phyloP scores from a whole-genome alignment of 768 basidiomycete genomes.

The Trametes villosa region DNA sequence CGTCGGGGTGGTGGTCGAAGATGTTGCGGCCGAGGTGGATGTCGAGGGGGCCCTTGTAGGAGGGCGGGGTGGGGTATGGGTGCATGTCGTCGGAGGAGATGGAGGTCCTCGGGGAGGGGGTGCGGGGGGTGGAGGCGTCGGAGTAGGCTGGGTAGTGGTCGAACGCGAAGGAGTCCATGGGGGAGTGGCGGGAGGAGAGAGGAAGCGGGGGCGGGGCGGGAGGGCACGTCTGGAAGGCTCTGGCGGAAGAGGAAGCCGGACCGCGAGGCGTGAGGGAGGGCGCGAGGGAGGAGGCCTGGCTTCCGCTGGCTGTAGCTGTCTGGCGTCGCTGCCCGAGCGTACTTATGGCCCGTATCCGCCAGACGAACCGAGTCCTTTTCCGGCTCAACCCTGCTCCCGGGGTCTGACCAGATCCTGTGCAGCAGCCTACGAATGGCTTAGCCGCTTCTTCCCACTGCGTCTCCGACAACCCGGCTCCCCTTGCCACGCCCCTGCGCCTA shows the following conservation, averaged over 20 bases:
- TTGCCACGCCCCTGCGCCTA: constrained; percentile 20
- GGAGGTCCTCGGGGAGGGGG: constrained; percentile 63
- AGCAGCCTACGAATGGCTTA: constrained; percentile 17
- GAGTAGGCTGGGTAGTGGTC: constrained; percentile 69
- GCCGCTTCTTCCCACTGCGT: constrained; percentile 19
- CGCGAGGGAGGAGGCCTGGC: background rate
- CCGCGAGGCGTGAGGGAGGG: constrained; percentile 21
- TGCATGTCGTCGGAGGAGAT: constrained; percentile 42
- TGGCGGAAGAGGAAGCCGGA: constrained; percentile 25
- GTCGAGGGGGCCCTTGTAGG: constrained; percentile 49
- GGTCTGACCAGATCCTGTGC: constrained; percentile 20
- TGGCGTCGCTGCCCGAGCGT: background rate
- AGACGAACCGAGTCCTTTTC: constrained; percentile 5
- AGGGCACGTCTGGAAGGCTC: constrained; percentile 18
- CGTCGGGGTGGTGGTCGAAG: constrained; percentile 51
- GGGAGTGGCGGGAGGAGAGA: too few relatives aligned
- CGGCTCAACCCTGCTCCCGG: constrained; percentile 17
- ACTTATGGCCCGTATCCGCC: constrained; percentile 7
- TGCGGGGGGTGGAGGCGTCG: constrained; percentile 72
- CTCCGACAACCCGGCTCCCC: constrained; percentile 15
- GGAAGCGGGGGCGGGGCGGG: too few relatives aligned
- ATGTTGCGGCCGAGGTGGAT: constrained; percentile 53
- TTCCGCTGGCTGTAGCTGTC: constrained; percentile 1
- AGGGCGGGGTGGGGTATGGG: constrained; percentile 33
- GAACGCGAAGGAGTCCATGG: constrained; percentile 53